These are phyloP conservation scores for Lodderomyces jiufengensis DNA, from an alignment of 1,139 yeast species.

Conservation along the genomic window DNA sequence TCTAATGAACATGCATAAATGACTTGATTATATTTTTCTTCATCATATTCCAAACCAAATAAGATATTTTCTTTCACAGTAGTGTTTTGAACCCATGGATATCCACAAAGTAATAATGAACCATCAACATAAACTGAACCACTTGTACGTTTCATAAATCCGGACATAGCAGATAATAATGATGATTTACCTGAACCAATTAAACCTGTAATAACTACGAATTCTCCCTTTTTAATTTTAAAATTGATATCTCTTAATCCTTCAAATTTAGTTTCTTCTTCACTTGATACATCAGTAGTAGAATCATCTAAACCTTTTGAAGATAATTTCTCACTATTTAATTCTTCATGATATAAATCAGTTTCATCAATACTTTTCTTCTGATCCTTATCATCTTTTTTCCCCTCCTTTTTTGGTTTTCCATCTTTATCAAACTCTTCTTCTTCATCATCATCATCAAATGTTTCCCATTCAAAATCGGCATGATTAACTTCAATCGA, in stretches of 20 bases:
- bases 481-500: conserved; percentile 53
- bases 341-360: conserved; percentile 3
- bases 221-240: conserved; percentile 44
- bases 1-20: conserved; percentile 35
- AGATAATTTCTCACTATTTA: conserved; percentile 6
- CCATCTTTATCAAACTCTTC: conserved; percentile 7
- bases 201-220: conserved; percentile 66
- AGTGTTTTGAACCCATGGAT: conserved; percentile 47
- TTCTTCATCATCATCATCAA: conserved; percentile 23
- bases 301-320: conserved; percentile 6
- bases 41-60: conserved; percentile 29
- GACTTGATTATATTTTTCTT: conserved; percentile 25
- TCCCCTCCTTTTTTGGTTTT: conserved; percentile 11
- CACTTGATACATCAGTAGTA: conserved; percentile 5
- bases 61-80: conserved; percentile 39
- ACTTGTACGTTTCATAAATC: conserved; percentile 45
- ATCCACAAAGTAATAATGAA: conserved; percentile 43
- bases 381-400: conserved; percentile 4
- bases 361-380: background rate
- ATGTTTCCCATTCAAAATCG: conserved; percentile 65
- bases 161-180: conserved; percentile 51
- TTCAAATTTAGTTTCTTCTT: conserved; percentile 9
- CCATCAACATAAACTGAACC: conserved; percentile 44
- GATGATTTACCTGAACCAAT: conserved; percentile 76
- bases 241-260: conserved; percentile 20